Base-by-base conservation (phyloP, 306 rosid species). In the Prunus persica region DNA sequence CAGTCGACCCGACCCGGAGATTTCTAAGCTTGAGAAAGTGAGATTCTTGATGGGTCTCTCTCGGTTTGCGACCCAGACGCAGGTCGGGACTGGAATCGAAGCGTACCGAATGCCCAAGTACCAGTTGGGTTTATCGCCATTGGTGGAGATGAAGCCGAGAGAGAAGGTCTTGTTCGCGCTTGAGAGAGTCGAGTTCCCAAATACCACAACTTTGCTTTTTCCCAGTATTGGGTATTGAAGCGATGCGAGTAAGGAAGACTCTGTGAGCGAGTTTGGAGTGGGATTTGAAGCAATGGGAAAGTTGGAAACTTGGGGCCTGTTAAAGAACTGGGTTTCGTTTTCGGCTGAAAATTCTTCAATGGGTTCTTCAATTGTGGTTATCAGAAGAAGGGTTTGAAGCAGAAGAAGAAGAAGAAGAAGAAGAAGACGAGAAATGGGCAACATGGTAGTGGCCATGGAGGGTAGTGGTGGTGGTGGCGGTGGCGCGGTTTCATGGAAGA, bases 31-130 rank as follows among this genome's bases (percentile, higher is more conserved):
- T 2, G 92, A 72, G 2, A 12, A 46, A 15, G 65, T 1, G 63
- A 22, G 79, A 20, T 84, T 61, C 3, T 52, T 69, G 8, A 77
- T 19, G 69, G 94, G 86, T 1, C 63, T 69, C n/a, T 55, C 82
- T 5, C 94, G 88, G 83, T 93, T 91, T 4, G 93, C 96, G 65
- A 93, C 85, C 98, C 96, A 93, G 52, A 85, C 83, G 76, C 66
- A 78, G 56, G 83, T 87, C 1, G 84, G 89, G 1, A 45, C 25
- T 0, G 93, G 81, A 60, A 91, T 79, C 4, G 83, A 79, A 2
- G 87, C 46, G 78, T 81, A 87, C 75, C 91, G 79, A 38, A 93
- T 82, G 1, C 86, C 87, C 51, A 93, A 84, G 78, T 87, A 89
- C 28, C 70, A 79, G 47, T 50, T 74, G 22, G 85, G 66, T 28